These are phyloP conservation scores for Ensete ventricosum DNA, from an alignment of 176 grass and related monocot species.

Conservation along the genomic window DNA sequence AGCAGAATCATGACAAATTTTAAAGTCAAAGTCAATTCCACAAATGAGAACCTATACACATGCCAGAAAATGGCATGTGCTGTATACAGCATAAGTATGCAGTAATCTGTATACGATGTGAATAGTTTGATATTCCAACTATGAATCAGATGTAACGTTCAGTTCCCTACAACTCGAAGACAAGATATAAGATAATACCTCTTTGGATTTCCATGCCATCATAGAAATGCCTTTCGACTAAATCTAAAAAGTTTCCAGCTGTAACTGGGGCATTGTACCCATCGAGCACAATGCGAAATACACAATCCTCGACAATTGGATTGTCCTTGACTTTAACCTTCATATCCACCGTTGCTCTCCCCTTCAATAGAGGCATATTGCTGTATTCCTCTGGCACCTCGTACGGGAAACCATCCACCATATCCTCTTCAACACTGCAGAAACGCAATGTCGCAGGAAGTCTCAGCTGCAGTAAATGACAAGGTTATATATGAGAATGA, in stretches of 20 bases:
- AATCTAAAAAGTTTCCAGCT: slow-evolving; percentile 86
- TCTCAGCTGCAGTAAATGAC: slow-evolving; percentile 98
- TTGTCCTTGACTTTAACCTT: slow-evolving; percentile 98
- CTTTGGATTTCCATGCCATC: slow-evolving; percentile 99
- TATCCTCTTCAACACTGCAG: slow-evolving; percentile 99
- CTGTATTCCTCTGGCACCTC: slow-evolving; percentile 88
- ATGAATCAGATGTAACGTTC: neutral
- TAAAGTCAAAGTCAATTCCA: neutral
- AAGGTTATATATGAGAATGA: slow-evolving; percentile 89
- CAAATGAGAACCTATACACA: neutral
- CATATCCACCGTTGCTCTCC: slow-evolving; percentile 91
- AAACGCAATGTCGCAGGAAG: slow-evolving; percentile 93
- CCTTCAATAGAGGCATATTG: slow-evolving; percentile 89
- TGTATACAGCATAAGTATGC: no score
- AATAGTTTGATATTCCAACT: neutral
- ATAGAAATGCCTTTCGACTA: slow-evolving; percentile 88
- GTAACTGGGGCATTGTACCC: slow-evolving; percentile 93
- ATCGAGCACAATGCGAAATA: slow-evolving; percentile 90
- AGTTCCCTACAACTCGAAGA: neutral
- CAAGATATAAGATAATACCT: slow-evolving; percentile 26
- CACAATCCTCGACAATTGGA: slow-evolving; percentile 72
- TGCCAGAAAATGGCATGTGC: neutral
- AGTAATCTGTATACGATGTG: neutral
- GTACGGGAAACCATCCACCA: slow-evolving; percentile 89
- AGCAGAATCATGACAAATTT: slow-evolving; percentile 24